These are phyloP conservation scores for Nigrospora sphaerica DNA, from an alignment of 2,329 filamentous ascomycete genomes.

Conservation along the genomic window DNA sequence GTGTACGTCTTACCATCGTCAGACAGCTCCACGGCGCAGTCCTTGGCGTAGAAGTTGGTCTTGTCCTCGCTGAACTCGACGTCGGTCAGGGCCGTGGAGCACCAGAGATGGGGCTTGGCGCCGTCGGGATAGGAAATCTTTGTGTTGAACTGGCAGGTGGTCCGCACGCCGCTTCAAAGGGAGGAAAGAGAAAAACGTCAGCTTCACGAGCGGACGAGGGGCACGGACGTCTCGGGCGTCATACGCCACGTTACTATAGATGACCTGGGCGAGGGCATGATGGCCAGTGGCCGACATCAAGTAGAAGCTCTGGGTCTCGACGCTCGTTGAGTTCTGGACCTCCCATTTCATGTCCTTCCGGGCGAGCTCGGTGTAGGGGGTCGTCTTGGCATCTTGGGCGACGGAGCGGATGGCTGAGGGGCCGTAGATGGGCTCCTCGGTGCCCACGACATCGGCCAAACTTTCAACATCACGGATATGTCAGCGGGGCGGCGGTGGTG, in stretches of 20 bases:
- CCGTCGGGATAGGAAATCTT: constrained; percentile 80
- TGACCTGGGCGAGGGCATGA: constrained; percentile 77
- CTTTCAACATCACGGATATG: constrained; percentile 27
- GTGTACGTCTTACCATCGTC: constrained; percentile 76
- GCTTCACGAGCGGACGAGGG: constrained; percentile 3
- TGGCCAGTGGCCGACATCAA: constrained; percentile 72
- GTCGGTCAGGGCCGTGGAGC: constrained; percentile 70
- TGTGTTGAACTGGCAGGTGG: constrained; percentile 87
- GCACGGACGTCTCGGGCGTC: constrained; percentile 16
- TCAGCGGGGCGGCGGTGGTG: constrained; percentile 9
- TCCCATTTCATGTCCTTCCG: constrained; percentile 79
- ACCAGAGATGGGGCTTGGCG: constrained; percentile 73
- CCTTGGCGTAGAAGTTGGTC: constrained; percentile 77
- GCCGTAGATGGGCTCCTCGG: constrained; percentile 93
- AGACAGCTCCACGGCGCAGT: constrained; percentile 77
- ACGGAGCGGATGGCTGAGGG: constrained; percentile 82
- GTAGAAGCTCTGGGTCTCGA: constrained; percentile 96
- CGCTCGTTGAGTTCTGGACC: constrained; percentile 73
- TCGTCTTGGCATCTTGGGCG: constrained; percentile 68
- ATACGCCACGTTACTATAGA: constrained; percentile 96
- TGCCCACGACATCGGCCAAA: constrained; percentile 79
- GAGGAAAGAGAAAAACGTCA: constrained; percentile 3
- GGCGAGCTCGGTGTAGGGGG: constrained; percentile 72
- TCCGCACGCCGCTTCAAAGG: constrained; percentile 67
- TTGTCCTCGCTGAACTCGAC: constrained; percentile 79